Base-by-base conservation (phyloP, 169 alveolate genomes). In the Plasmodium billcollinsi region DNA sequence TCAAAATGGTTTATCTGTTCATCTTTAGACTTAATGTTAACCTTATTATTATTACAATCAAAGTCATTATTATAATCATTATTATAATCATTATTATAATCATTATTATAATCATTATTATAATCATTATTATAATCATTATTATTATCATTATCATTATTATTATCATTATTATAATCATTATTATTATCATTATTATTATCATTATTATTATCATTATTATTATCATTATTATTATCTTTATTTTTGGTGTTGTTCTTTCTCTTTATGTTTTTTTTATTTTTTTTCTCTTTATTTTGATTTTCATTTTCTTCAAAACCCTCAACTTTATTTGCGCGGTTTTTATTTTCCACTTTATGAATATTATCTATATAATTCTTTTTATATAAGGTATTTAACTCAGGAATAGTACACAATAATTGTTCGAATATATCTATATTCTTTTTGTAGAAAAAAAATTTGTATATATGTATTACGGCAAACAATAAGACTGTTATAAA, bases 401-500 rank as follows among this genome's bases (percentile, higher is more conserved):
- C 78, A 0, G 92, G 92, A 45, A 86, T 59, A 11, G 49, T n/a
- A n/a, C 56, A 50, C 39, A 86, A 50, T n/a, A 86, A 3, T n/a
- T 45, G 2, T 39, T 71, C 88, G 24, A 86, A 86, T 2, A 43
- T 45, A 18, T 58, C 70, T 49, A 86, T 86, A 54, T 86, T 33
- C 47, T 72, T 71, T 86, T 33, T 71, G 75, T 73, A 24, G 61
- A 65, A 24, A 11, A 21, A 26, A 3, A 47, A 14, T 59, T 72
- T 86, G 18, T n/a, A 45, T 15, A 86, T 29, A 20, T 86, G 67
- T 45, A 86, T 26, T 56, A 72, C 20, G 39, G 73, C 7, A 50
- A 71, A 86, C 52, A 86, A 47, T 52, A 86, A 21, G 21, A 86
- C 15, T 21, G 92, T 86, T 49, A 86, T 71, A 61, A 50, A 86